phyloP scores from a whole-genome alignment of 2,329 filamentous ascomycete genomes.

The Pseudogymnoascus sp. region DNA sequence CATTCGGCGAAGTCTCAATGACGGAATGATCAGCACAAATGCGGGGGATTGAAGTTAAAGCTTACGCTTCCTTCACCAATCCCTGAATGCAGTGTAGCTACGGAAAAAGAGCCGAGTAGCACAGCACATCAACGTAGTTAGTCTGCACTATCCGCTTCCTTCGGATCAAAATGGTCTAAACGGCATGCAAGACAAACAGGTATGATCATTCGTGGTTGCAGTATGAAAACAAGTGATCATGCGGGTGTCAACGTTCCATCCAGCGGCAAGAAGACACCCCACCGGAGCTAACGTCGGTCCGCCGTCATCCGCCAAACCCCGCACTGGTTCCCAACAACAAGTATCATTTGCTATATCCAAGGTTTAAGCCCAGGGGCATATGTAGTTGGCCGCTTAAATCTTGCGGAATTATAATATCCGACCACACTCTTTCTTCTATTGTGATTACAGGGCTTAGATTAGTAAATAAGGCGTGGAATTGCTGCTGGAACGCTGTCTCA shows the following conservation, averaged over 20 bases:
- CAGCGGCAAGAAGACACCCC: not conserved
- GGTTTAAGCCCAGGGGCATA: not conserved
- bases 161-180: not conserved
- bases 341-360: not conserved
- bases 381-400: not conserved
- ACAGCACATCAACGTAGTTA: not conserved
- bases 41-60: not conserved
- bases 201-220: not conserved
- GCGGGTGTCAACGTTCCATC: not conserved
- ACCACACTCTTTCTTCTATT: not conserved
- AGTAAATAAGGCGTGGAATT: not conserved
- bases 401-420: conserved; percentile 6
- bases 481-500: not conserved
- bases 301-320: not conserved
- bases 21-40: conserved; percentile 6
- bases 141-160: not conserved
- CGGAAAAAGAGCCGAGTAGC: not conserved
- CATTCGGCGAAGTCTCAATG: not conserved
- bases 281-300: not conserved
- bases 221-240: not conserved
- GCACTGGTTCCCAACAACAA: not conserved
- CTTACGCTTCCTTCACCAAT: not conserved
- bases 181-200: not conserved
- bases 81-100: not conserved
- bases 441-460: not conserved